phyloP scores from a whole-genome alignment of 345 rosid species.

The Pistacia vera region DNA sequence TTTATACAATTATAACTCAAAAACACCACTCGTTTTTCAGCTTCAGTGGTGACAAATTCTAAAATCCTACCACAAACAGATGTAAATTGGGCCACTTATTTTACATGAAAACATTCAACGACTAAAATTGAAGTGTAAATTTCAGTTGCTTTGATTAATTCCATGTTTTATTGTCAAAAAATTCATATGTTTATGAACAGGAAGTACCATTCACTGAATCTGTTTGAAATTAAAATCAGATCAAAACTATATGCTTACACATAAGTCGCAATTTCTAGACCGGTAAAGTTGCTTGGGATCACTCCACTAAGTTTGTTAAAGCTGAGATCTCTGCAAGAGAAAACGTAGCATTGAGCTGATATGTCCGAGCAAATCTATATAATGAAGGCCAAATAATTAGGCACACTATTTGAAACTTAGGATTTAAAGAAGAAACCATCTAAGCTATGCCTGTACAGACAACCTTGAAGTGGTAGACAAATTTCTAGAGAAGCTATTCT shows the following conservation, averaged over 20 bases:
- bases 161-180: no score
- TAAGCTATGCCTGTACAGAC: no score
- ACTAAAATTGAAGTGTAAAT: no score
- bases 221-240: no score
- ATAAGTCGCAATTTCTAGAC: constrained; percentile 4
- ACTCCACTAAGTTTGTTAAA: constrained; percentile 44
- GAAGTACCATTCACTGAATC: no score
- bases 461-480: neutral
- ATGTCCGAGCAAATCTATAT: neutral
- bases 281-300: constrained; percentile 22
- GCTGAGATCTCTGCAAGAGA: constrained; percentile 46
- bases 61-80: no score
- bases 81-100: no score
- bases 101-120: no score
- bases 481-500: neutral
- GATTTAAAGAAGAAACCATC: neutral
- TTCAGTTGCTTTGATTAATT: no score
- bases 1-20: neutral
- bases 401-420: neutral
- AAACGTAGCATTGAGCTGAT: neutral
- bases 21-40: neutral
- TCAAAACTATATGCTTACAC: constrained; percentile 15
- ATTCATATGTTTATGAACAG: no score
- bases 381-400: neutral
- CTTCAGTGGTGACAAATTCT: neutral